phyloP scores from a whole-genome alignment of 73 alveolate species.

The Durusdinium trenchii region DNA sequence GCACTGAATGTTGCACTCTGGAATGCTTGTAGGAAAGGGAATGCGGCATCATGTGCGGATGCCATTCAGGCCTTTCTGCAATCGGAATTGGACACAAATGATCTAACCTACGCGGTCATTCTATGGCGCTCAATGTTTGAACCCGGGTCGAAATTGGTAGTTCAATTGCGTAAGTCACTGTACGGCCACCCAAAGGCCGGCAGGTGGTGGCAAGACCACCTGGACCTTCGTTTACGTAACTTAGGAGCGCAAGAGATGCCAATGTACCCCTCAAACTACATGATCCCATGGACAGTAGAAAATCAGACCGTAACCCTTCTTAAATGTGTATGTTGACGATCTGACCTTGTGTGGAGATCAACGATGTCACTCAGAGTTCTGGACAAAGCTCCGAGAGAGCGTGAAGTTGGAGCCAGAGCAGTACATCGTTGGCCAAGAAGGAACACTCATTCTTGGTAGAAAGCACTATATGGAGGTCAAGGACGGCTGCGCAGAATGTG shows the following conservation, averaged over 20 bases:
- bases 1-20: constrained; percentile 16
- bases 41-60: neutral
- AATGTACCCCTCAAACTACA: neutral
- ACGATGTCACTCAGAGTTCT: neutral
- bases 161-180: neutral
- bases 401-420: neutral
- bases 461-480: neutral
- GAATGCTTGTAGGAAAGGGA: neutral
- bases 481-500: neutral
- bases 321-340: constrained; percentile 1
- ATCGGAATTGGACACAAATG: neutral
- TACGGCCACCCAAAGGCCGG: constrained; percentile 37
- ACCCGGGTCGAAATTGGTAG: neutral
- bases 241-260: constrained; percentile 2
- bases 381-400: neutral
- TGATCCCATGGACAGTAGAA: neutral
- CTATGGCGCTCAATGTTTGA: neutral
- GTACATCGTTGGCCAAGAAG: neutral
- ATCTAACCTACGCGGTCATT: neutral
- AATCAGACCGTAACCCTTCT: neutral
- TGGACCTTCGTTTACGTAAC: neutral
- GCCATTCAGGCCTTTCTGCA: constrained; percentile 38
- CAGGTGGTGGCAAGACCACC: constrained; percentile 16
- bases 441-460: neutral
- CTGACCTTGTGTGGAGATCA: neutral